These are phyloP conservation scores for Penium margaritaceum DNA, from an alignment of 139 green algal species.

Conservation along the genomic window DNA sequence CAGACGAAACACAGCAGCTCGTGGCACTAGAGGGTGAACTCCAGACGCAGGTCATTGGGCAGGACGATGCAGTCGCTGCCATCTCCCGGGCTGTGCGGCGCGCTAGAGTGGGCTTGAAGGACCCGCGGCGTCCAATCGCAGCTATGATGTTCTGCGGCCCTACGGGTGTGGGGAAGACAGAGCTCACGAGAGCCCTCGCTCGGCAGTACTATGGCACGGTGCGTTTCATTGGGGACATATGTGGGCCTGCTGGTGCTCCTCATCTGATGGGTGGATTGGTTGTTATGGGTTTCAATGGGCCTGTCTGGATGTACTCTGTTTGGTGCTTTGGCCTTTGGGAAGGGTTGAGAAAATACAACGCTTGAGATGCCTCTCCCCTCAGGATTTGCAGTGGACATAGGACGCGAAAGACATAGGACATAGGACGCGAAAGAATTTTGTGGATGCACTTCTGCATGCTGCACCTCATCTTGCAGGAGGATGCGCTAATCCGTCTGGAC, in stretches of 20 bases:
- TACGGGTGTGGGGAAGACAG: slow-evolving; percentile 78
- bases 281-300: too few species aligned
- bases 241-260: too few species aligned
- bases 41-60: slow-evolving; percentile 60
- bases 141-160: slow-evolving; percentile 69
- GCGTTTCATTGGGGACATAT: too few species aligned
- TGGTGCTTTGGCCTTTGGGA: too few species aligned
- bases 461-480: slow-evolving; percentile 31
- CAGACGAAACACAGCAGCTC: slow-evolving; percentile 59
- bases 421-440: too few species aligned
- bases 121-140: slow-evolving; percentile 60
- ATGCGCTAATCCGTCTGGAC: slow-evolving; percentile 61
- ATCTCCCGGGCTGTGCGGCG: slow-evolving; percentile 57
- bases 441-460: too few species aligned
- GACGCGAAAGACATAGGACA: too few species aligned
- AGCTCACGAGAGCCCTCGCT: slow-evolving; percentile 63
- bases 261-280: too few species aligned
- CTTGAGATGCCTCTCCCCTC: background rate
- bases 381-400: too few species aligned
- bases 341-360: slow-evolving; percentile 15
- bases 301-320: too few species aligned
- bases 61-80: slow-evolving; percentile 61
- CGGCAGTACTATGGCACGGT: slow-evolving; percentile 44
- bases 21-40: slow-evolving; percentile 54
- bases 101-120: slow-evolving; percentile 53